These are phyloP conservation scores for Macrophomina phaseolina DNA, from an alignment of 2,329 filamentous ascomycete species.

Conservation along the genomic window DNA sequence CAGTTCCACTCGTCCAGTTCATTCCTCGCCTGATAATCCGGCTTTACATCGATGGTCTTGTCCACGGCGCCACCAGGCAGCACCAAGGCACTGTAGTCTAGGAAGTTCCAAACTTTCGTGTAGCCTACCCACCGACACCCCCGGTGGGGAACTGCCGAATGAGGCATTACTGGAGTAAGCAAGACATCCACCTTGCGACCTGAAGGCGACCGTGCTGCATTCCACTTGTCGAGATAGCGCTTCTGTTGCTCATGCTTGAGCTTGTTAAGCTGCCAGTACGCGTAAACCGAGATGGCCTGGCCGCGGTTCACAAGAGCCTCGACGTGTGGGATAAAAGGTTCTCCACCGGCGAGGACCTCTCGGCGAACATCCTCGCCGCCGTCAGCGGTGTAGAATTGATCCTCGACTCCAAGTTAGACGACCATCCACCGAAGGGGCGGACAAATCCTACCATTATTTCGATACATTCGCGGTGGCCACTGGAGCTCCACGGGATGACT, in stretches of 20 bases:
- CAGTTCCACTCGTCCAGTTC: slow-evolving; percentile 58
- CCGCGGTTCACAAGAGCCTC: slow-evolving; percentile 37
- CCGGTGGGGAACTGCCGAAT: slow-evolving; percentile 48
- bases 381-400: slow-evolving; percentile 11
- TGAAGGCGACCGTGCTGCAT: slow-evolving; percentile 34
- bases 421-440: not conserved
- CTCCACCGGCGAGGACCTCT: slow-evolving; percentile 35
- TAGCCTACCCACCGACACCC: slow-evolving; percentile 55
- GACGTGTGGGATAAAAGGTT: slow-evolving; percentile 40
- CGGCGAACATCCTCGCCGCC: slow-evolving; percentile 11
- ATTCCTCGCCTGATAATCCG: slow-evolving; percentile 55
- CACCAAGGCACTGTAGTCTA: slow-evolving; percentile 63
- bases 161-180: slow-evolving; percentile 45
- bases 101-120: slow-evolving; percentile 55
- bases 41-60: slow-evolving; percentile 54
- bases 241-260: slow-evolving; percentile 39
- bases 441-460: slow-evolving; percentile 18
- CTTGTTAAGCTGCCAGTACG: slow-evolving; percentile 38
- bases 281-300: slow-evolving; percentile 31
- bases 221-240: slow-evolving; percentile 48
- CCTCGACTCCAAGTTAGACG: slow-evolving; percentile 26
- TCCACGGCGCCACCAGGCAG: slow-evolving; percentile 64
- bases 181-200: slow-evolving; percentile 46
- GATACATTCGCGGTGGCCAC: slow-evolving; percentile 31
- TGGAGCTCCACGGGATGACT: slow-evolving; percentile 39